Evolutionary conservation across 2,329 filamentous ascomycete species (phyloP).

Genomic region (Aspergillus amoenus): DNA sequence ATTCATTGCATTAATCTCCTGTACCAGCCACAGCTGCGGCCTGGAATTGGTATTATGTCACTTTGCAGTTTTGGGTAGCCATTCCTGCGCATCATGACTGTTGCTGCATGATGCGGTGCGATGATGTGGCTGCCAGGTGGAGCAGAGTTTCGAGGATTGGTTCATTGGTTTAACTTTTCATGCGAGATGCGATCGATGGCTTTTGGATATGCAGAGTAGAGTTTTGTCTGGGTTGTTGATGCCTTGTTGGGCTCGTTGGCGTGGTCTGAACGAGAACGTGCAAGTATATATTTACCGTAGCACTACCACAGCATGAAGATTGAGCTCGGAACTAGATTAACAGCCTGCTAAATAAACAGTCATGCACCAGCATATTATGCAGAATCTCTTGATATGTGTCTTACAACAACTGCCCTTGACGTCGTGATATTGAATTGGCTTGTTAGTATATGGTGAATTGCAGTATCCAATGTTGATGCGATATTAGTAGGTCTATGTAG

Average conservation of each 20-base stretch:
- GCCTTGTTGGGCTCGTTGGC: too few relatives aligned
- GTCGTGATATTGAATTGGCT: background rate
- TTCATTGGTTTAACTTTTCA: background rate
- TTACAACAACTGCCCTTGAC: too few relatives aligned
- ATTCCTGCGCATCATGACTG: background rate
- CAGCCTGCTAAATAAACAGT: too few relatives aligned
- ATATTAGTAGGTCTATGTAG: background rate
- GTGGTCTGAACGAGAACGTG: background rate
- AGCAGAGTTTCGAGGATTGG: background rate
- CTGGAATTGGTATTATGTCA: background rate
- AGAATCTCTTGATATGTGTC: too few relatives aligned
- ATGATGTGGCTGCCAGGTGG: background rate
- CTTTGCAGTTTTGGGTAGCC: background rate
- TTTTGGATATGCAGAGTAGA: background rate
- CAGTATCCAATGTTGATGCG: fast-evolving
- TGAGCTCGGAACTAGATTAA: too few relatives aligned
- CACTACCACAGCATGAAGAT: background rate
- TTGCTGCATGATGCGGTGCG: background rate
- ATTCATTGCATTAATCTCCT: background rate
- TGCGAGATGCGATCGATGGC: background rate
- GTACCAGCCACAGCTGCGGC: background rate
- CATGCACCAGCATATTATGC: too few relatives aligned
- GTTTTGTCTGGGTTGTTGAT: background rate
- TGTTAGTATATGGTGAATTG: background rate
- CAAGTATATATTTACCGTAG: background rate